Percentiles rank a stretch among this genome's conserved stretches.
phyloP scores from a whole-genome alignment of 805 yeast species.

The Scheffersomyces ergatensis region DNA sequence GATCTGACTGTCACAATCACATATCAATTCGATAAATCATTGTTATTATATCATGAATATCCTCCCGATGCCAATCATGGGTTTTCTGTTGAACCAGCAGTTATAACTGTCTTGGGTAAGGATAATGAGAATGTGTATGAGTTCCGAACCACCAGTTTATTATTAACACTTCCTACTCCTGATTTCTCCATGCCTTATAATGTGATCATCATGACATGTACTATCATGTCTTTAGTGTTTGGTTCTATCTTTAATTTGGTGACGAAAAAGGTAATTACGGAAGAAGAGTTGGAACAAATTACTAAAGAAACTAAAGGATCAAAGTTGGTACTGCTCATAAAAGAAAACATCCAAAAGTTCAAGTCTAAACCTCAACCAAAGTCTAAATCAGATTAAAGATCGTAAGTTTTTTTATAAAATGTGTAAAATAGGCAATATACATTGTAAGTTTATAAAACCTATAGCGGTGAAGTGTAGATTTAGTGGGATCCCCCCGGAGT shows the following conservation, averaged over 20 bases:
- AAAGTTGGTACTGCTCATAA: constrained; percentile 8
- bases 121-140: constrained; percentile 36
- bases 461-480: too few relatives aligned
- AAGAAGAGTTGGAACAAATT: constrained; percentile 49
- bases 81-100: constrained; percentile 90
- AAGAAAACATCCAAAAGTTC: constrained; percentile 2
- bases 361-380: not conserved
- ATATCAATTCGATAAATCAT: constrained; percentile 82
- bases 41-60: constrained; percentile 82
- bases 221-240: constrained; percentile 88
- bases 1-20: constrained; percentile 56
- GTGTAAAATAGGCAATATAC: too few relatives aligned
- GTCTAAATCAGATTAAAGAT: not conserved
- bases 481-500: too few relatives aligned
- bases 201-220: constrained; percentile 89
- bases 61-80: constrained; percentile 99
- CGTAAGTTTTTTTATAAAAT: too few relatives aligned
- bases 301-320: constrained; percentile 14
- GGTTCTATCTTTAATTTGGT: constrained; percentile 82
- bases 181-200: constrained; percentile 99
- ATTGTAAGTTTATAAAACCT: too few relatives aligned
- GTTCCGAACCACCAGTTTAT: constrained; percentile 79
- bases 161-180: constrained; percentile 89
- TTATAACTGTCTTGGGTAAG: constrained; percentile 52
- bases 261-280: constrained; percentile 70